Evolutionary conservation across 208 protist species (phyloP), one percentile per base, ranked within the genome.

Genomic region (Trypanosoma mega): DNA sequence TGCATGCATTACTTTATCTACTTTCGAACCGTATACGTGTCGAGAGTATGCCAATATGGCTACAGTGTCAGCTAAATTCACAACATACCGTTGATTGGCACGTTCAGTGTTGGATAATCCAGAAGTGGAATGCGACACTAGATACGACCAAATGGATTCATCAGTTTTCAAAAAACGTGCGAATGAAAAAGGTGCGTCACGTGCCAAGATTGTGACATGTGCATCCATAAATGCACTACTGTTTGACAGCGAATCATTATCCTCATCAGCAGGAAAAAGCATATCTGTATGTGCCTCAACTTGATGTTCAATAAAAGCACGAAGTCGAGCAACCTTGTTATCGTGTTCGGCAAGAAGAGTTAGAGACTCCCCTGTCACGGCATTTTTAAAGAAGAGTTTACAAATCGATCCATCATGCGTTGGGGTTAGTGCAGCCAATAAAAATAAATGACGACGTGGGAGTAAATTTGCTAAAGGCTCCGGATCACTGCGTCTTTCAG

Each of bases 341-440:
- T 30, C 50, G 21, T 62, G 31, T 52, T 59, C 64, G 18, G 61
- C 58, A 9, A 74, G 75, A 61, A 92, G 80, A 8, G 89, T 95
- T 21, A 83, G 64, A 14, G 85, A 95, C 68, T 95, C 85, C 14
- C 80, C 82, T 21, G 83, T 92, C 62, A 95, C 78, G 21, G 89
- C 79, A 66, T 95, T 95, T 67, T 92, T 92, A 33, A 95, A 64
- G 54, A 92, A 95, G 3, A 95, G 57, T 55, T 90, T 91, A n/a
- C 54, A 68, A 34, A 95, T 87, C 2, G 41, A 50, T 27, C 67
- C 71, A 31, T 61, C 64, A n/a, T 73, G 65, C 39, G 56, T 71
- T 23, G 65, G 52, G 0, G 71, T 72, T 33, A 91, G 24, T 3
- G 79, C 77, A 34, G 80, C 82, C 53, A 93, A 90, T 55, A 96